phyloP scores from a whole-genome alignment of 192 early-diverging fungal genomes.

The Dimargaris cristalligena region DNA sequence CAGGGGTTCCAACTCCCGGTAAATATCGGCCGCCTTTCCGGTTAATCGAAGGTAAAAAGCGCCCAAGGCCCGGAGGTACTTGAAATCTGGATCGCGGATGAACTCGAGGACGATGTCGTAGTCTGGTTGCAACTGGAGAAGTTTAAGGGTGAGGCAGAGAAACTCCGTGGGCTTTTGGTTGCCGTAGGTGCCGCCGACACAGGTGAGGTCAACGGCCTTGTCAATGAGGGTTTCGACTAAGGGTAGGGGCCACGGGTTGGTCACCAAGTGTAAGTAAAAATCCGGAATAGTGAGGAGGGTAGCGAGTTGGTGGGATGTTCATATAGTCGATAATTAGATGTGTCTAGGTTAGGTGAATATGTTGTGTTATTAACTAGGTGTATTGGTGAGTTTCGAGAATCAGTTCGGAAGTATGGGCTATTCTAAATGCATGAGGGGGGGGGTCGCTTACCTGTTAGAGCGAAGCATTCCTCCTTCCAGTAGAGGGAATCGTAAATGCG shows the following conservation, averaged over 20 bases:
- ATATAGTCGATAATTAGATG: too few species aligned
- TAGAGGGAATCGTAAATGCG: constrained; percentile 85
- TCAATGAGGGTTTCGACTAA: constrained; percentile 74
- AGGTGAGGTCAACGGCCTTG: constrained; percentile 55
- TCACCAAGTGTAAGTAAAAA: constrained; percentile 3
- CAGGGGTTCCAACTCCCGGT: constrained; percentile 70
- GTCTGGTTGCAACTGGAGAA: constrained; percentile 87
- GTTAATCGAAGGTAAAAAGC: constrained; percentile 82
- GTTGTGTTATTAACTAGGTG: too few species aligned
- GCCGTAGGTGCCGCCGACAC: constrained; percentile 73
- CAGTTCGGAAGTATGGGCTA: too few species aligned
- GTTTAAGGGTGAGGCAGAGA: constrained; percentile 69
- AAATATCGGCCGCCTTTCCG: constrained; percentile 56
- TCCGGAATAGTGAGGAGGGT: too few species aligned
- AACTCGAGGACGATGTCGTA: constrained; percentile 71
- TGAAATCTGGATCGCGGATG: constrained; percentile 65
- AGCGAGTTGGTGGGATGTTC: too few species aligned
- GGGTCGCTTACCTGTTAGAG: constrained; percentile 46
- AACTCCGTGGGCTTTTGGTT: constrained; percentile 82
- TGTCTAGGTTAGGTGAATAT: too few species aligned
- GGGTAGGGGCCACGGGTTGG: not conserved
- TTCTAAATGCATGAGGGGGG: too few species aligned
- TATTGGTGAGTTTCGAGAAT: too few species aligned
- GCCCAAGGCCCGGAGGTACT: constrained; percentile 79
- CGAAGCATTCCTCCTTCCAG: constrained; percentile 97